Evolutionary conservation across 768 basidiomycete genomes (phyloP).

Genomic region (Phaffia tasmanica): DNA sequence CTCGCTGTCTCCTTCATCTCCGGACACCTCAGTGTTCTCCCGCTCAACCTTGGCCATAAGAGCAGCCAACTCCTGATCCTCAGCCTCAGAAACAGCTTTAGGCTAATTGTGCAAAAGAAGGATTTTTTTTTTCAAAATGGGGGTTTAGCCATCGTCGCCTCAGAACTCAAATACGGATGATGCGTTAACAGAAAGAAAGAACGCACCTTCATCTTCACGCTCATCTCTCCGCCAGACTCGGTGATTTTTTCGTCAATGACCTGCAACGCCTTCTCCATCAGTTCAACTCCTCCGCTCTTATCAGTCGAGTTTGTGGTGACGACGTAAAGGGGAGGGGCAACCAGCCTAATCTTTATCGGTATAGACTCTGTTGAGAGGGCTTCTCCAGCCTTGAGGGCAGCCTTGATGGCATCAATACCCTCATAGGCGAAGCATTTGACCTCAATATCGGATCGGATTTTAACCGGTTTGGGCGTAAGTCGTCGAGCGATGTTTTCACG

Average conservation of each 20-base stretch:
- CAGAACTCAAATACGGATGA: not conserved
- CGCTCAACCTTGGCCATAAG: constrained; percentile 89
- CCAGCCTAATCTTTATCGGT: constrained; percentile 92
- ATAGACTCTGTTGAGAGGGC: constrained; percentile 71
- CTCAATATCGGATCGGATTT: constrained; percentile 94
- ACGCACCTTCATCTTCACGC: constrained; percentile 91
- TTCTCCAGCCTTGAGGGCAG: constrained; percentile 79
- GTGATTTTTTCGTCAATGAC: constrained; percentile 75
- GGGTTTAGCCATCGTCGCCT: too few relatives aligned
- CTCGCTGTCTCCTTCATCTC: constrained; percentile 69
- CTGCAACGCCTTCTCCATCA: constrained; percentile 86
- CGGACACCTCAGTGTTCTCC: constrained; percentile 93
- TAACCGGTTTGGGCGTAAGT: constrained; percentile 95
- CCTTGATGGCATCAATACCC: constrained; percentile 94
- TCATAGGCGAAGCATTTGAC: constrained; percentile 90
- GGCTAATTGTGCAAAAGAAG: constrained; percentile 48
- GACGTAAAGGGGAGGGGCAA: constrained; percentile 92
- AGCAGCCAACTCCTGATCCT: constrained; percentile 92
- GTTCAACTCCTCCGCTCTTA: constrained; percentile 86
- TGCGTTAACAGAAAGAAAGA: not conserved
- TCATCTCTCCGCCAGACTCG: constrained; percentile 67
- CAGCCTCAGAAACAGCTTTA: constrained; percentile 92
- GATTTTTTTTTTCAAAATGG: too few relatives aligned
- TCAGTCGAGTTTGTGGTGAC: constrained; percentile 93
- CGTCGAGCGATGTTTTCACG: constrained; percentile 80